A percentile compares a stretch with the other conserved stretches of the same genome.
These are phyloP conservation scores for Astrothelium subdiscretum DNA, from an alignment of 495 filamentous ascomycete species.

Conservation along the genomic window DNA sequence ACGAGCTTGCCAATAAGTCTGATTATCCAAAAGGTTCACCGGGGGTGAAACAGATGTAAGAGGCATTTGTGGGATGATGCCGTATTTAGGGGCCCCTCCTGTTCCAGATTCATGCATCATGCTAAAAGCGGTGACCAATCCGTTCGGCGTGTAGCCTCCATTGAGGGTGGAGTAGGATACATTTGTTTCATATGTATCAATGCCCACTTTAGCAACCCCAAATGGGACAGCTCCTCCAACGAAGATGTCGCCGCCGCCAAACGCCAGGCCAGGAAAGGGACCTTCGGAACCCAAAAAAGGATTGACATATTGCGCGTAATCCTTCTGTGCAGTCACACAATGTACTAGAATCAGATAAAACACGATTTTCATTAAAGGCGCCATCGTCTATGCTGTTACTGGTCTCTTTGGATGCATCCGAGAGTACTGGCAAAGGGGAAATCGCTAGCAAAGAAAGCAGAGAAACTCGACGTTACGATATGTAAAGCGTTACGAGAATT, in stretches of 20 bases:
- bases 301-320: slow-evolving; percentile 28
- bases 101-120: slow-evolving; percentile 29
- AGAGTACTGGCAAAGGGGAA: background rate
- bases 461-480: background rate
- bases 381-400: background rate
- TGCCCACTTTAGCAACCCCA: slow-evolving; percentile 26
- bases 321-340: slow-evolving; percentile 8
- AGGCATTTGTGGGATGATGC: slow-evolving; percentile 27
- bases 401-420: background rate
- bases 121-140: slow-evolving; percentile 23
- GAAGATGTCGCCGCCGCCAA: slow-evolving; percentile 28
- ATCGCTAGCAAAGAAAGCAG: background rate
- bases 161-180: slow-evolving; percentile 24
- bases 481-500: too few species aligned
- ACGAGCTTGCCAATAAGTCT: slow-evolving; percentile 25
- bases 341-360: background rate
- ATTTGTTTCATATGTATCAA: slow-evolving; percentile 26
- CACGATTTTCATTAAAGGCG: background rate
- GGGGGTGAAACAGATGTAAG: slow-evolving; percentile 11
- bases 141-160: slow-evolving; percentile 26
- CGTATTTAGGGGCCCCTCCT: slow-evolving; percentile 28
- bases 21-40: slow-evolving; percentile 26
- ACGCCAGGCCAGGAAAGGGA: slow-evolving; percentile 21
- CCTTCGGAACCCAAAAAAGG: slow-evolving; percentile 28
- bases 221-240: slow-evolving; percentile 26